Evolutionary conservation across 495 filamentous ascomycete species (phyloP).

Genomic region (Poronia punctata): DNA sequence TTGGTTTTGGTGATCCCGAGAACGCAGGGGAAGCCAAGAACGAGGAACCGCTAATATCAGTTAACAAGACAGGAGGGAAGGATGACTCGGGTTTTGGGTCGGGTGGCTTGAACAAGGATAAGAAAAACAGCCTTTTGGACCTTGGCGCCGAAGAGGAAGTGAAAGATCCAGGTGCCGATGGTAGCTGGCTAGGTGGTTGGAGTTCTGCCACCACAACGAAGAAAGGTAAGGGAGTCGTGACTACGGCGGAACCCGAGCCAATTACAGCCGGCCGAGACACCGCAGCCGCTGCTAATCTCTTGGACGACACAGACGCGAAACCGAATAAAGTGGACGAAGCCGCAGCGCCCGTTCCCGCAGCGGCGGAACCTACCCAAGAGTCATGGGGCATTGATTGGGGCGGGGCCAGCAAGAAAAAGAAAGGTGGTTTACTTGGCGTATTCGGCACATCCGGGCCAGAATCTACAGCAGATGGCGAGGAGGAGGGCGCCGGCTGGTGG

Average conservation of each 20-base stretch:
- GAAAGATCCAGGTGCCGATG: slow-evolving; percentile 19
- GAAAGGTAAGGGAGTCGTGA: slow-evolving; percentile 29
- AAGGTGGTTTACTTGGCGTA: too few species aligned
- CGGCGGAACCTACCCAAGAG: too few species aligned
- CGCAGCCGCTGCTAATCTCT: too few species aligned
- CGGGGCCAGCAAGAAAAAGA: too few species aligned
- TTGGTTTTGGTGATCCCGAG: slow-evolving; percentile 33
- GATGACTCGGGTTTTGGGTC: slow-evolving; percentile 30
- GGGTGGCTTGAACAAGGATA: slow-evolving; percentile 30
- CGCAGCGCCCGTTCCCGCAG: too few species aligned
- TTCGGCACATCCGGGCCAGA: too few species aligned
- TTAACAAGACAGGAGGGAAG: slow-evolving; percentile 20
- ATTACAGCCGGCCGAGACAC: too few species aligned
- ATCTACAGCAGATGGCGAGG: too few species aligned
- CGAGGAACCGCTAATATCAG: slow-evolving; percentile 13
- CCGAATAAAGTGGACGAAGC: too few species aligned
- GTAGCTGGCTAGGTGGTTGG: slow-evolving; percentile 24
- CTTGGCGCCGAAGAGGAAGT: slow-evolving; percentile 23
- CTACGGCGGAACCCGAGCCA: slow-evolving; percentile 2
- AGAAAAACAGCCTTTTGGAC: slow-evolving; percentile 26
- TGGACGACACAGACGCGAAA: too few species aligned
- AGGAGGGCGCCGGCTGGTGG: too few species aligned
- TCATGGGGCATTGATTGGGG: too few species aligned
- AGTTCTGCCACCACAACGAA: slow-evolving; percentile 27
- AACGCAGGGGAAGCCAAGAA: slow-evolving; percentile 24